These are phyloP conservation scores for Fragilaria radians DNA, from an alignment of 108 stramenopile genomes.

Conservation along the genomic window DNA sequence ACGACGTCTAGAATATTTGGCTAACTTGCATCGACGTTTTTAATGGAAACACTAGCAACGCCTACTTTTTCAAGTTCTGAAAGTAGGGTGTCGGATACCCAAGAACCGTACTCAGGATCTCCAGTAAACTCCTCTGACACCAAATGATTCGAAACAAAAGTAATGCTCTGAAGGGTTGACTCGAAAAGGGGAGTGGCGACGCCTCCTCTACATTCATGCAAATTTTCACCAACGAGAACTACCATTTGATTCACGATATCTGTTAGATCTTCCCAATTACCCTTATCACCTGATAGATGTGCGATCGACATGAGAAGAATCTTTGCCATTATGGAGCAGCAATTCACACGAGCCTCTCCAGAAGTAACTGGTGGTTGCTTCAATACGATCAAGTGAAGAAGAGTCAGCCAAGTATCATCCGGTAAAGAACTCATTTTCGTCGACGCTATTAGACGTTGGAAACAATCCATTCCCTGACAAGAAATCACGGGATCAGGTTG, in stretches of 20 bases:
- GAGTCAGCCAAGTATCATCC: slow-evolving; percentile 54
- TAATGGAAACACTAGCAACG: slow-evolving; percentile 40
- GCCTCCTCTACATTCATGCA: slow-evolving; percentile 42
- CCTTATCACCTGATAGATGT: slow-evolving; percentile 22
- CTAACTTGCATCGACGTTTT: slow-evolving; percentile 10
- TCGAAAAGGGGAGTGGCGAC: slow-evolving; percentile 47
- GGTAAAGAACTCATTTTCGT: slow-evolving; percentile 52
- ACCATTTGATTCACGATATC: slow-evolving; percentile 50
- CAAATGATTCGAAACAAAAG: slow-evolving; percentile 57
- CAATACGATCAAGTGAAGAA: slow-evolving; percentile 44
- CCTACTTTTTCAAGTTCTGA: slow-evolving; percentile 61
- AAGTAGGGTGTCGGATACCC: slow-evolving; percentile 68
- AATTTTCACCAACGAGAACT: slow-evolving; percentile 46
- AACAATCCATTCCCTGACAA: slow-evolving; percentile 49
- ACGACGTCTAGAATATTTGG: too few species aligned
- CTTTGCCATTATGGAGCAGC: slow-evolving; percentile 49
- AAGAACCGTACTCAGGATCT: slow-evolving; percentile 48
- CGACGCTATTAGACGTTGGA: slow-evolving; percentile 46
- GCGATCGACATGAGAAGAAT: slow-evolving; percentile 53
- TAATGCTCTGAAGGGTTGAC: slow-evolving; percentile 60
- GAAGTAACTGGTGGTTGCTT: slow-evolving; percentile 45
- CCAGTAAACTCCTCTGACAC: slow-evolving; percentile 38
- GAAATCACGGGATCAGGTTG: slow-evolving; percentile 38
- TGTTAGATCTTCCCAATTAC: slow-evolving; percentile 57
- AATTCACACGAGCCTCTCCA: slow-evolving; percentile 37